Evolutionary conservation across 2,329 filamentous ascomycete species (phyloP).

Genomic region (Curvularia eragrostidis): DNA sequence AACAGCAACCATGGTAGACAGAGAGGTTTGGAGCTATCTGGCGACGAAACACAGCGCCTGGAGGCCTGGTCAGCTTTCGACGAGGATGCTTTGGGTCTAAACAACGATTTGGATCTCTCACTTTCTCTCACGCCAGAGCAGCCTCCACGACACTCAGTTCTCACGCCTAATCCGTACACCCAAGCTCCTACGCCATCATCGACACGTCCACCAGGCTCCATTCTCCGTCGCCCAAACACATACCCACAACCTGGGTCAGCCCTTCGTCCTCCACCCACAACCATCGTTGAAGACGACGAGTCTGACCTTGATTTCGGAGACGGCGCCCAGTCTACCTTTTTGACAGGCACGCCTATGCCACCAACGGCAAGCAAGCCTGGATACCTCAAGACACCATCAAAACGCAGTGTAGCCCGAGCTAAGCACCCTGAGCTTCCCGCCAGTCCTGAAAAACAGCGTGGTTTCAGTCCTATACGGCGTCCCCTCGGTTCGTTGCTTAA

Average conservation of each 20-base stretch:
- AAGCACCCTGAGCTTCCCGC: conserved; percentile 39
- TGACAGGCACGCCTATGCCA: conserved; percentile 38
- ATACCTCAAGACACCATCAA: conserved; percentile 58
- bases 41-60: conserved; percentile 41
- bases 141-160: conserved; percentile 2
- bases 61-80: conserved; percentile 52
- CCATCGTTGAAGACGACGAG: conserved; percentile 31
- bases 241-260: conserved; percentile 26
- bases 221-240: conserved; percentile 23
- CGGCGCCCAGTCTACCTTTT: conserved; percentile 29
- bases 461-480: conserved; percentile 11
- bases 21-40: conserved; percentile 10
- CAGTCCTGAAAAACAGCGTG: conserved; percentile 34
- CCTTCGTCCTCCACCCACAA: conserved; percentile 21
- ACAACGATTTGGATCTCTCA: conserved; percentile 39
- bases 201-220: conserved; percentile 16
- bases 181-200: conserved; percentile 4
- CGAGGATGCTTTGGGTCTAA: conserved; percentile 36
- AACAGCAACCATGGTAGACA: conserved; percentile 11
- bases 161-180: conserved; percentile 9
- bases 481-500: conserved; percentile 6
- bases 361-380: conserved; percentile 29
- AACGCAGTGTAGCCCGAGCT: conserved; percentile 46
- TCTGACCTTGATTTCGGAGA: conserved; percentile 16
- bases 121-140: conserved; percentile 38